These are phyloP conservation scores for Termitomyces titanicus DNA, from an alignment of 768 basidiomycete species.

Conservation along the genomic window DNA sequence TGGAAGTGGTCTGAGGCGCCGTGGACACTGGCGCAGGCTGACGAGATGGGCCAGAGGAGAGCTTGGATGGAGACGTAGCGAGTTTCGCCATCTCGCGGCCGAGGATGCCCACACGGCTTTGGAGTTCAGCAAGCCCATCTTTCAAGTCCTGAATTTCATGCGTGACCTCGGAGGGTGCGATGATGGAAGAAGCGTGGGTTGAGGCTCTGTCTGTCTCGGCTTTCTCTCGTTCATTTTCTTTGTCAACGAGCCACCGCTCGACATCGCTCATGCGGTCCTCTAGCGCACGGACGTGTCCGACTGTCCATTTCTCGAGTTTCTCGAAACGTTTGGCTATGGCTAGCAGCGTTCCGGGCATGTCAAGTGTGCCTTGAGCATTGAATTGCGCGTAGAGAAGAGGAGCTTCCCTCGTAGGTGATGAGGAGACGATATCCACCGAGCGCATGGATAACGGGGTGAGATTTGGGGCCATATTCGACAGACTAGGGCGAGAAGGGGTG, in stretches of 20 bases:
- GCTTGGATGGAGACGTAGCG: conserved; percentile 46
- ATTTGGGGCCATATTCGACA: conserved; percentile 48
- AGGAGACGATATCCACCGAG: conserved; percentile 33
- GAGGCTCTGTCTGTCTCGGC: conserved; percentile 13
- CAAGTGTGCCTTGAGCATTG: conserved; percentile 64
- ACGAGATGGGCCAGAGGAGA: conserved; percentile 49
- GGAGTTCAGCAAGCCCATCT: conserved; percentile 69
- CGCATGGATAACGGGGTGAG: conserved; percentile 67
- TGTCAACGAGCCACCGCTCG: conserved; percentile 86
- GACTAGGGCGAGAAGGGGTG: conserved; percentile 52
- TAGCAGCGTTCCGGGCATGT: conserved; percentile 70
- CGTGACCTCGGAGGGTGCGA: conserved; percentile 22
- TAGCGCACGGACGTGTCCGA: conserved; percentile 83
- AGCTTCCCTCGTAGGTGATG: conserved; percentile 52
- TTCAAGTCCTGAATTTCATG: conserved; percentile 51
- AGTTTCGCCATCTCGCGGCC: conserved; percentile 80
- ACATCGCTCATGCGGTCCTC: conserved; percentile 91
- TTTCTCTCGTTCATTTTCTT: conserved; percentile 63
- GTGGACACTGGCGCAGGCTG: conserved; percentile 42
- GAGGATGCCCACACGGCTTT: conserved; percentile 69
- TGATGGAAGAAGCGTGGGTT: conserved; percentile 12
- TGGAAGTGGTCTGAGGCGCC: conserved; percentile 45
- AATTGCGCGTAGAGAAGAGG: conserved; percentile 80
- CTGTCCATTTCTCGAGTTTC: conserved; percentile 88
- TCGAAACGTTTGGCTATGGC: conserved; percentile 79